These are phyloP conservation scores for Daedaleopsis nitida DNA, from an alignment of 768 basidiomycete genomes.

Conservation along the genomic window DNA sequence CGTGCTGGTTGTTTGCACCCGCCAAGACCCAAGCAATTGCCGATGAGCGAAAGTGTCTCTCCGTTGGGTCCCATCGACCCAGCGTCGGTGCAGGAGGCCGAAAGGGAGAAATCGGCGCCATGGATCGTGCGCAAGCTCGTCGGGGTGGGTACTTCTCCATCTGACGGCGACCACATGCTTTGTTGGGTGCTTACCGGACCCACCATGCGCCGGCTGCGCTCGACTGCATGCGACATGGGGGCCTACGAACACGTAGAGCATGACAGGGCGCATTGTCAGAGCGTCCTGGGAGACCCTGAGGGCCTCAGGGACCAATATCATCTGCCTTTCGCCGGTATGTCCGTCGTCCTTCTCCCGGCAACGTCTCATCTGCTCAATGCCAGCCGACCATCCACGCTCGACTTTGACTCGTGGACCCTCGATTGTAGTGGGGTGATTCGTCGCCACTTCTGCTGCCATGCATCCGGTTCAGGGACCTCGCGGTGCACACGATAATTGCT, in stretches of 20 bases:
- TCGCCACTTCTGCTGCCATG: constrained; percentile 64
- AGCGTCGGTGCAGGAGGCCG: constrained; percentile 40
- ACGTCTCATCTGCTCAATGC: constrained; percentile 1
- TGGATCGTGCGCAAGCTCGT: constrained; percentile 69
- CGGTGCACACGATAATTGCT: constrained; percentile 59
- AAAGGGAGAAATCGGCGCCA: constrained; percentile 57
- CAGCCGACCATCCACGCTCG: too few relatives aligned
- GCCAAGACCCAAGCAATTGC: not conserved
- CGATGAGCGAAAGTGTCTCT: constrained; percentile 31
- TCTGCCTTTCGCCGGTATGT: constrained; percentile 64
- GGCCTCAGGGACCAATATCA: constrained; percentile 57
- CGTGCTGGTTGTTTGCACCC: not conserved
- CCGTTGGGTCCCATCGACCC: constrained; percentile 54
- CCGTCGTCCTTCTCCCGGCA: constrained; percentile 1
- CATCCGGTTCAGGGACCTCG: constrained; percentile 63
- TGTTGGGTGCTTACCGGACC: not conserved
- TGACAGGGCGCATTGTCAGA: constrained; percentile 64
- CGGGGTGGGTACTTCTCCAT: constrained; percentile 46
- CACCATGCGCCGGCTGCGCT: not conserved
- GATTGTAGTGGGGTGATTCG: constrained; percentile 61
- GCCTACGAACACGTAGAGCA: constrained; percentile 41
- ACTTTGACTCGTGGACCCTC: too few relatives aligned
- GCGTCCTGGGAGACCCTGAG: constrained; percentile 64
- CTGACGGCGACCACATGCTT: not conserved
- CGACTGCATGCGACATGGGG: not conserved